Evolutionary conservation across 108 stramenopile species (phyloP).

Genomic region (Fistulifera pelliculosa): DNA sequence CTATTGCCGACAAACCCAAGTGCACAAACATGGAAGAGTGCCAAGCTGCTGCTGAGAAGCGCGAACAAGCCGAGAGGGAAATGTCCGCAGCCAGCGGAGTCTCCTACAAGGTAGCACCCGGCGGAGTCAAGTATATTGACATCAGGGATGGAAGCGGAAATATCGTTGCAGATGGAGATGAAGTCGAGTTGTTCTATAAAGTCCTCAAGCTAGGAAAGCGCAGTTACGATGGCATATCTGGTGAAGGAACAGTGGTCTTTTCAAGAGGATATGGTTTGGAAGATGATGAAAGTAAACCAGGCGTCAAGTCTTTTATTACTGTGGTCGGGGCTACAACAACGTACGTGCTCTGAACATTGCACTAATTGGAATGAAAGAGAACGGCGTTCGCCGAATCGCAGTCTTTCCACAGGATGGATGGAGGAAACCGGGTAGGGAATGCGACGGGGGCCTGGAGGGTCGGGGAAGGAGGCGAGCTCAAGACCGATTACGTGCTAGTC

Average conservation of each 20-base stretch:
- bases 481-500: slow-evolving; percentile 65
- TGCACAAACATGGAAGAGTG: slow-evolving; percentile 85
- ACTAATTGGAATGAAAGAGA: slow-evolving; percentile 54
- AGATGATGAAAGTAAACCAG: slow-evolving; percentile 65
- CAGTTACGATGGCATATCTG: slow-evolving; percentile 74
- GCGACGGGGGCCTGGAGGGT: slow-evolving; percentile 85
- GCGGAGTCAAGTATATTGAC: slow-evolving; percentile 52
- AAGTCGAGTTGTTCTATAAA: slow-evolving; percentile 52
- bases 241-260: slow-evolving; percentile 83
- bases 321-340: slow-evolving; percentile 39
- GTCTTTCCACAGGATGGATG: slow-evolving; percentile 77
- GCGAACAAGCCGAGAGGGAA: slow-evolving; percentile 26
- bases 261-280: slow-evolving; percentile 57
- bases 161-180: slow-evolving; percentile 42
- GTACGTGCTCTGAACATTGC: slow-evolving; percentile 69
- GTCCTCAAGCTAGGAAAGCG: slow-evolving; percentile 82
- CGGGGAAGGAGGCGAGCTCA: slow-evolving; percentile 68
- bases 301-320: slow-evolving; percentile 52
- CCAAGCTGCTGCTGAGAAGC: slow-evolving; percentile 57
- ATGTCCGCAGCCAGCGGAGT: slow-evolving; percentile 19
- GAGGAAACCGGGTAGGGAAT: slow-evolving; percentile 50
- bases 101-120: slow-evolving; percentile 27
- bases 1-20: slow-evolving; percentile 28
- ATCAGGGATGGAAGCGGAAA: slow-evolving; percentile 17
- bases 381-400: slow-evolving; percentile 50